phyloP scores from a whole-genome alignment of 176 grass and related monocot species.

The Musa itinerans region DNA sequence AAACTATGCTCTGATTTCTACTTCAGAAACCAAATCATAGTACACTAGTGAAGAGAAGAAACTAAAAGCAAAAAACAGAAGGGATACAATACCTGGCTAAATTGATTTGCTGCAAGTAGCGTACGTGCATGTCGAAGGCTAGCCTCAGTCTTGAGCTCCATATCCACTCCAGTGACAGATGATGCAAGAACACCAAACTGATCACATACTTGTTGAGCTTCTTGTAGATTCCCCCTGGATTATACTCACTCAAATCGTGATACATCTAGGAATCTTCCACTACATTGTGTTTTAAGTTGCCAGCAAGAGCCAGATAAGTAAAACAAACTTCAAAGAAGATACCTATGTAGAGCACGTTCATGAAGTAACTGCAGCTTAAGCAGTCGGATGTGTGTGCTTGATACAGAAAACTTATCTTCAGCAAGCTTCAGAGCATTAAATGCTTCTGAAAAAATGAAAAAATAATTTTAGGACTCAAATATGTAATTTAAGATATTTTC shows the following conservation, averaged over 20 bases:
- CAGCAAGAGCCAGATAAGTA: not conserved
- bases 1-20: not conserved
- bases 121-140: slow-evolving; percentile 66
- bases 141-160: slow-evolving; percentile 85
- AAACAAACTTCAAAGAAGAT: slow-evolving; percentile 11
- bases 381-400: slow-evolving; percentile 57
- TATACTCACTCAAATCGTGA: slow-evolving; percentile 14
- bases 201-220: slow-evolving; percentile 75
- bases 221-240: slow-evolving; percentile 68
- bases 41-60: not conserved
- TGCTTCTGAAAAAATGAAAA: slow-evolving; percentile 36
- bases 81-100: slow-evolving; percentile 52
- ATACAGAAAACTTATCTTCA: slow-evolving; percentile 68
- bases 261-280: not conserved
- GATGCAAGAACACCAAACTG: slow-evolving; percentile 72
- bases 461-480: not conserved
- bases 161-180: slow-evolving; percentile 78
- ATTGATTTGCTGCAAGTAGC: slow-evolving; percentile 85
- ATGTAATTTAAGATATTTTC: not conserved
- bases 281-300: not conserved
- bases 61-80: not conserved
- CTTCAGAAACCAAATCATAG: not conserved
- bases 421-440: slow-evolving; percentile 74
- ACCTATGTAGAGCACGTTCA: slow-evolving; percentile 81
- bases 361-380: slow-evolving; percentile 90